A percentile compares a stretch with the other conserved stretches of the same genome.
These are phyloP conservation scores for Trypanosoma caninum DNA, from an alignment of 208 protist species.

Conservation along the genomic window DNA sequence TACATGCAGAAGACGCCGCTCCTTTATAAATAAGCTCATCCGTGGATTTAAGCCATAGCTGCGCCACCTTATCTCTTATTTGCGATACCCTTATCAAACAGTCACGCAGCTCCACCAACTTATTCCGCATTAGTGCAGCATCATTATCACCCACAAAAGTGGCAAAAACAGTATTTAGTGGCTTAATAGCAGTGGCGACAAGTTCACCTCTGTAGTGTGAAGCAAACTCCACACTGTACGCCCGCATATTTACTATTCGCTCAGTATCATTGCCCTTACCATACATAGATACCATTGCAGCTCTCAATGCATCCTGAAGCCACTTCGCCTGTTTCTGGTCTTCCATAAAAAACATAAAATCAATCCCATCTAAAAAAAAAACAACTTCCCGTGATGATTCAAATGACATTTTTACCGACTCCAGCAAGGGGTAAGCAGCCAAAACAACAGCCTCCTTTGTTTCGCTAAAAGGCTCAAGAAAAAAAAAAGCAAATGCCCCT, in stretches of 20 bases:
- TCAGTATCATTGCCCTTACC: constrained; percentile 26
- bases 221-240: constrained; percentile 28
- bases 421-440: constrained; percentile 24
- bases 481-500: constrained; percentile 25
- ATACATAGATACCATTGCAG: constrained; percentile 33
- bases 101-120: constrained; percentile 9
- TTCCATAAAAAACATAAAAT: constrained; percentile 14
- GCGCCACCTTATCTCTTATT: constrained; percentile 21
- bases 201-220: not conserved
- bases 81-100: constrained; percentile 15
- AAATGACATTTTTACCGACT: constrained; percentile 15
- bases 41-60: constrained; percentile 9
- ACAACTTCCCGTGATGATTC: not conserved
- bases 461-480: constrained; percentile 19
- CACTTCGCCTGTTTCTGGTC: constrained; percentile 7
- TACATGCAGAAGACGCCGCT: not conserved
- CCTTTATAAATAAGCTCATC: not conserved
- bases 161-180: constrained; percentile 1
- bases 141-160: not conserved
- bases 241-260: constrained; percentile 26
- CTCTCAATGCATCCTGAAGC: constrained; percentile 22
- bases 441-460: constrained; percentile 7
- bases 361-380: constrained; percentile 20
- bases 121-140: constrained; percentile 2
- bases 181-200: not conserved